Evolutionary conservation across 495 filamentous ascomycete species (phyloP).

Genomic region (Penicillium argentinense): DNA sequence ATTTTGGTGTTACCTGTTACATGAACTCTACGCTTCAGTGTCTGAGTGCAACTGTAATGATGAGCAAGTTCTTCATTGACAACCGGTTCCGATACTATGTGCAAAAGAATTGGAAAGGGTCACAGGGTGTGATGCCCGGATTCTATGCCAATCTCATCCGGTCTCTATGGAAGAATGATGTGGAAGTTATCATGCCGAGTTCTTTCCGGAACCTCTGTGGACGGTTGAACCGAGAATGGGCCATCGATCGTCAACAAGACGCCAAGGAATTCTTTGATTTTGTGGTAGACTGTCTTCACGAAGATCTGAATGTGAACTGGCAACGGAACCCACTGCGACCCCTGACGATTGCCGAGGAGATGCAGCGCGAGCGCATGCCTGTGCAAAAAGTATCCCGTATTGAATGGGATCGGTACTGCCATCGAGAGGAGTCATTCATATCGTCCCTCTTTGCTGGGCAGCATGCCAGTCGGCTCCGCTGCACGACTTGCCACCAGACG

Average conservation of each 20-base stretch:
- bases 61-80: conserved; percentile 67
- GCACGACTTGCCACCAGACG: conserved; percentile 62
- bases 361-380: conserved; percentile 61
- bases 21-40: conserved; percentile 88
- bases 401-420: conserved; percentile 70
- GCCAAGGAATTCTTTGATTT: conserved; percentile 78
- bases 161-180: conserved; percentile 68
- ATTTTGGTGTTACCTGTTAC: conserved; percentile 83
- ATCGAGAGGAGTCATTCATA: conserved; percentile 65
- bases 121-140: conserved; percentile 76
- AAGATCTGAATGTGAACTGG: conserved; percentile 73
- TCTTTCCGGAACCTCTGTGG: conserved; percentile 58
- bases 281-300: conserved; percentile 67
- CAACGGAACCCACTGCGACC: conserved; percentile 55
- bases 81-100: conserved; percentile 55
- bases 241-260: conserved; percentile 69
- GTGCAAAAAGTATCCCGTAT: conserved; percentile 57
- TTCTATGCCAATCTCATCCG: conserved; percentile 73
- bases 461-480: conserved; percentile 62
- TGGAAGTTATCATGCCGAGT: conserved; percentile 58
- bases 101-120: conserved; percentile 67
- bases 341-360: conserved; percentile 62
- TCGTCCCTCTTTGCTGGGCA: conserved; percentile 72
- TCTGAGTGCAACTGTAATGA: conserved; percentile 69
- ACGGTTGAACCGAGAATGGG: conserved; percentile 58